These are phyloP conservation scores for Dillenia turbinata DNA, from an alignment of 164 flowering plant genomes.

Conservation along the genomic window DNA sequence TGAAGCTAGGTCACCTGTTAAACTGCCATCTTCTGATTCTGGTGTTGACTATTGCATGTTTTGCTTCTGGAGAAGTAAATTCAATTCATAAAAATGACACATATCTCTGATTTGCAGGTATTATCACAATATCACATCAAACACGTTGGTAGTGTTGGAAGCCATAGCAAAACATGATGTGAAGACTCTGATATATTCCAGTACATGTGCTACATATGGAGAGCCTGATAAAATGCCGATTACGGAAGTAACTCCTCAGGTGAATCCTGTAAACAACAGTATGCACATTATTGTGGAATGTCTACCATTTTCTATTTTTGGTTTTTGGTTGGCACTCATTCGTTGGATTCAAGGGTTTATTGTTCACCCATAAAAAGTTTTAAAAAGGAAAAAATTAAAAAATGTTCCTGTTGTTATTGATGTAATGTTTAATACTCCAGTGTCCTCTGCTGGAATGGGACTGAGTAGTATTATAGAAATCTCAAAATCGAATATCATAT, in stretches of 20 bases:
- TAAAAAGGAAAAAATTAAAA: background rate
- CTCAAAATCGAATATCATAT: background rate
- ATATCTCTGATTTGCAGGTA: slow-evolving; percentile 42
- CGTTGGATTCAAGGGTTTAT: background rate
- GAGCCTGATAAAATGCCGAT: slow-evolving; percentile 94
- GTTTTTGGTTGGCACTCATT: background rate
- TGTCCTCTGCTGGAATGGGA: too few relatives aligned
- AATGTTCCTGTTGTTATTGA: background rate
- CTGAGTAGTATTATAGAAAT: slow-evolving; percentile 1
- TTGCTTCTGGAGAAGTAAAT: too few relatives aligned
- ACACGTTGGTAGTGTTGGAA: slow-evolving; percentile 82
- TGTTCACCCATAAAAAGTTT: background rate
- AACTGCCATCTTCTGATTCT: too few relatives aligned
- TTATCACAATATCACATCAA: slow-evolving; percentile 96
- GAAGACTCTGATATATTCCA: slow-evolving; percentile 79
- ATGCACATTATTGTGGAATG: too few relatives aligned
- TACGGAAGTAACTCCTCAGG: slow-evolving; percentile 97
- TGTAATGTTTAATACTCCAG: background rate
- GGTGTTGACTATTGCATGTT: too few relatives aligned
- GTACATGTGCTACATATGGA: slow-evolving; percentile 89
- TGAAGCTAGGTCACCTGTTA: too few relatives aligned
- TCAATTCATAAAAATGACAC: background rate
- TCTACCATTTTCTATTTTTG: background rate
- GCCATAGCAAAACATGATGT: slow-evolving; percentile 87
- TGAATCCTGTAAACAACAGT: slow-evolving; percentile 6